Evolutionary conservation across 768 basidiomycete species (phyloP).

Genomic region (Pisolithus microcarpus): DNA sequence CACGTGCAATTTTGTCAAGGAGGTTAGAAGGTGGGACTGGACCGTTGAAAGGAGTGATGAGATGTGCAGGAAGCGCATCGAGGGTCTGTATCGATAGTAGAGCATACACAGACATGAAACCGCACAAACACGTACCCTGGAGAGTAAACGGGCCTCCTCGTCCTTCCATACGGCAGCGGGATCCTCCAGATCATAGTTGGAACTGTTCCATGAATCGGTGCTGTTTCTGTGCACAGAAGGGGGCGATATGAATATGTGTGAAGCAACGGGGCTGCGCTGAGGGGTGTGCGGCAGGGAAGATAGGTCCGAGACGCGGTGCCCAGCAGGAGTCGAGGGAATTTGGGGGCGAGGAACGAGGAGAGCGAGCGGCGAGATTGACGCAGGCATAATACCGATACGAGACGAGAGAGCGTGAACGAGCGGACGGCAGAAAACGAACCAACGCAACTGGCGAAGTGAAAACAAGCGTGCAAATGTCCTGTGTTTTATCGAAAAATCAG

Average conservation of each 20-base stretch:
- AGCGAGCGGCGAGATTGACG: conserved; percentile 47
- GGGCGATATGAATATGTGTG: conserved; percentile 44
- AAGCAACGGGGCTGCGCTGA: conserved; percentile 44
- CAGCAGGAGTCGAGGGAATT: conserved; percentile 26
- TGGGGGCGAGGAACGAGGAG: conserved; percentile 58
- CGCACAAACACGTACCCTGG: conserved; percentile 44
- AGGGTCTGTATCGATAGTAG: conserved; percentile 47
- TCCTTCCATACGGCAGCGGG: conserved; percentile 66
- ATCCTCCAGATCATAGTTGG: conserved; percentile 57
- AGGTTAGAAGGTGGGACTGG: conserved; percentile 79
- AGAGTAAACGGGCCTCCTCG: conserved; percentile 62
- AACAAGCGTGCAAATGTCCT: conserved; percentile 4
- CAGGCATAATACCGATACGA: conserved; percentile 27
- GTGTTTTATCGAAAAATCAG: neutral
- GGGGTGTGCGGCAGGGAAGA: conserved; percentile 53
- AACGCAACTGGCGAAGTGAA: conserved; percentile 13
- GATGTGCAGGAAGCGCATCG: conserved; percentile 73
- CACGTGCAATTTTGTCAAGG: conserved; percentile 79
- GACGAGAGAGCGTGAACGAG: conserved; percentile 27
- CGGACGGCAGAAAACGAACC: conserved; percentile 37
- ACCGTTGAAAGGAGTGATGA: conserved; percentile 84
- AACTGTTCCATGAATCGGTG: conserved; percentile 81
- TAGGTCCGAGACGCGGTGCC: conserved; percentile 42
- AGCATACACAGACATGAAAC: neutral
- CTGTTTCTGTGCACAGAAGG: conserved; percentile 48